Base-by-base conservation (phyloP, 129 eudicot genomes). In the Ambrosia artemisiifolia region DNA sequence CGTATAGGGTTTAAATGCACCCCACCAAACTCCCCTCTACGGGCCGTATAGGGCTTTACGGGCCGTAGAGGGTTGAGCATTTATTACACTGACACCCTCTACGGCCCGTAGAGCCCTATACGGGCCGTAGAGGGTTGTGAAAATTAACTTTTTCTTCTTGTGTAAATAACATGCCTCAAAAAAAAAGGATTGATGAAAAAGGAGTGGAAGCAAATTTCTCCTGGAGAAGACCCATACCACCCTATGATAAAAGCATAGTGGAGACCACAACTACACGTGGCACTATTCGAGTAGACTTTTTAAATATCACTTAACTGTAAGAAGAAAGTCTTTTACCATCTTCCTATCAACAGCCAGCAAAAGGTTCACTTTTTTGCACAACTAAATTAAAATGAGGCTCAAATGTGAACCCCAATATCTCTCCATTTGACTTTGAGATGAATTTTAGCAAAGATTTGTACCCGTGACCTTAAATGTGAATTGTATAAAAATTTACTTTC, bases 151-250 rank as follows among this genome's bases (percentile, higher is more conserved):
- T n/a, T n/a, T n/a, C n/a, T n/a, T n/a, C n/a, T n/a, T n/a, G n/a
- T n/a, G n/a, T n/a, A n/a, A n/a, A n/a, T n/a, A n/a, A n/a, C n/a
- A n/a, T n/a, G n/a, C n/a, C n/a, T n/a, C n/a, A n/a, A 17, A 16
- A 24, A 50, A 63, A 70, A 78, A 51, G 32, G 62, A 19, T 76
- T 18, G 67, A 71, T 63, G 72, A 43, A 74, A 75, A 80, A 80
- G 80, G 80, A 69, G 72, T 69, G 77, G 80, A 80, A 80, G 73
- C 77, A 75, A 75, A 80, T 80, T 74, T 80, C 80, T 74, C 80
- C 80, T 80, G 77, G 63, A 78, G 72, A 70, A 63, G 72, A 53
- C 81, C 81, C 81, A 70, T 70, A 78, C 72, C 72, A 63, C 62
- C 72, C 67, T 53, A 63, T 71, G 82, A 78, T 78, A 78, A 78